Percentiles rank a stretch among this genome's conserved stretches.
These are phyloP conservation scores for Combretum micranthum DNA, from an alignment of 345 rosid species.

Conservation along the genomic window DNA sequence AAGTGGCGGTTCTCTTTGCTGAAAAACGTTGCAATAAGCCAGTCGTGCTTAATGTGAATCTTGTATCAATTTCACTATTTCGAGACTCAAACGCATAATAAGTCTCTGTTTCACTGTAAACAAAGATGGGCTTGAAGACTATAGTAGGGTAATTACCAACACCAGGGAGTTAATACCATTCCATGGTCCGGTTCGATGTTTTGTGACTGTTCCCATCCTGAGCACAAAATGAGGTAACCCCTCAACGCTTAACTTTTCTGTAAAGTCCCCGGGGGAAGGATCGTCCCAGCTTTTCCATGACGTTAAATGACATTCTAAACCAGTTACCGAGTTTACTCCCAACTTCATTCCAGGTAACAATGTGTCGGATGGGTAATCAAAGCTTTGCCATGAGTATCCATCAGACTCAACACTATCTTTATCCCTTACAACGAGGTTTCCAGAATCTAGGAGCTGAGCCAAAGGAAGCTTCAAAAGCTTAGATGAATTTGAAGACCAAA, in stretches of 20 bases:
- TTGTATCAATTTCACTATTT: neutral
- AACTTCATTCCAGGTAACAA: conserved; percentile 29
- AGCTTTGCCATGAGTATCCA: conserved; percentile 35
- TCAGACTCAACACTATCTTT: neutral
- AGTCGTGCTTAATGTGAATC: neutral
- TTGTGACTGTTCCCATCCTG: conserved; percentile 4
- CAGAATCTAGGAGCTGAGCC: conserved; percentile 24
- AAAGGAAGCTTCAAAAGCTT: conserved; percentile 7
- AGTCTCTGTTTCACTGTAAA: conserved; percentile 8
- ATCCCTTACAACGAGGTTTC: conserved; percentile 27
- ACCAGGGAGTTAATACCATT: conserved; percentile 28
- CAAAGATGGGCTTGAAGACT: conserved; percentile 8
- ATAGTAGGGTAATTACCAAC: conserved; percentile 5
- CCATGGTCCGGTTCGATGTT: conserved; percentile 22
- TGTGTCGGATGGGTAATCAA: conserved; percentile 29
- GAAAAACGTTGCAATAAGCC: neutral
- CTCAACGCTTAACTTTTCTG: conserved; percentile 2
- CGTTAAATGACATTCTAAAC: conserved; percentile 7
- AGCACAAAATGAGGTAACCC: conserved; percentile 18
- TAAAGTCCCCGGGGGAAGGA: conserved; percentile 23
- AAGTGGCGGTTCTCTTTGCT: neutral
- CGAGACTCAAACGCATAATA: conserved; percentile 13
- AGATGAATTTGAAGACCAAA: conserved; percentile 23
- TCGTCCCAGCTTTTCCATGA: conserved; percentile 27
- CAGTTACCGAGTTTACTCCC: conserved; percentile 10